Percentiles rank a stretch among this genome's conserved stretches.
These are phyloP conservation scores for Artemisia tridentata DNA, from an alignment of 129 eudicot species.

Conservation along the genomic window DNA sequence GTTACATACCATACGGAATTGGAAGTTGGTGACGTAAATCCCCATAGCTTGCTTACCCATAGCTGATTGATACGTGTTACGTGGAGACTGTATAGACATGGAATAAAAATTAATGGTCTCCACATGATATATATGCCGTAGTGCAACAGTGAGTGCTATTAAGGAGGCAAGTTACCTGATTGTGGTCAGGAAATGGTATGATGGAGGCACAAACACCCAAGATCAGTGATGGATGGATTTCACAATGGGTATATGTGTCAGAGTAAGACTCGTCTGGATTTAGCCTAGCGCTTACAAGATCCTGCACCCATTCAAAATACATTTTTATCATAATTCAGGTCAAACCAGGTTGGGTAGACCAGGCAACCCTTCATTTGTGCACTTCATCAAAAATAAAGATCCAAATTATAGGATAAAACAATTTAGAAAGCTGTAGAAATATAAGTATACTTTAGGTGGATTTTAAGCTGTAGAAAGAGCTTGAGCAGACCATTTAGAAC, in stretches of 20 bases:
- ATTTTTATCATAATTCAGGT: not conserved
- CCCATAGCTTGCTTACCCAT: conserved; percentile 99
- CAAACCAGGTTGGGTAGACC: no score
- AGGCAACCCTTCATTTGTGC: no score
- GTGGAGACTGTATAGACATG: conserved; percentile 69
- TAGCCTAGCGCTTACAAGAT: conserved; percentile 72
- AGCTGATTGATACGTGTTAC: conserved; percentile 97
- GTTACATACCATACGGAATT: conserved; percentile 71
- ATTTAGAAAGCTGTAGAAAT: no score
- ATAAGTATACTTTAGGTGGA: no score
- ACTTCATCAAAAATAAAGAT: no score
- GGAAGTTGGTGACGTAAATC: conserved; percentile 89
- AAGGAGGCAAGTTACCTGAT: conserved; percentile 50
- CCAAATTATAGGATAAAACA: no score
- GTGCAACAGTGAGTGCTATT: not conserved
- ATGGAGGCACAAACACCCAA: conserved; percentile 98
- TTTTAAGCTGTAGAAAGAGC: no score
- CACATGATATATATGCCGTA: not conserved
- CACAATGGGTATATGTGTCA: conserved; percentile 89
- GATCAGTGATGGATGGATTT: conserved; percentile 90
- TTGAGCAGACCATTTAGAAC: not conserved
- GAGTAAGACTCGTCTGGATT: conserved; percentile 84
- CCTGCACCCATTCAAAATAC: conserved; percentile 39
- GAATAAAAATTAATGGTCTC: not conserved
- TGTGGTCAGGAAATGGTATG: conserved; percentile 96